These are phyloP conservation scores for Fusarium pininemorale DNA, from an alignment of 2,329 filamentous ascomycete species.

Conservation along the genomic window DNA sequence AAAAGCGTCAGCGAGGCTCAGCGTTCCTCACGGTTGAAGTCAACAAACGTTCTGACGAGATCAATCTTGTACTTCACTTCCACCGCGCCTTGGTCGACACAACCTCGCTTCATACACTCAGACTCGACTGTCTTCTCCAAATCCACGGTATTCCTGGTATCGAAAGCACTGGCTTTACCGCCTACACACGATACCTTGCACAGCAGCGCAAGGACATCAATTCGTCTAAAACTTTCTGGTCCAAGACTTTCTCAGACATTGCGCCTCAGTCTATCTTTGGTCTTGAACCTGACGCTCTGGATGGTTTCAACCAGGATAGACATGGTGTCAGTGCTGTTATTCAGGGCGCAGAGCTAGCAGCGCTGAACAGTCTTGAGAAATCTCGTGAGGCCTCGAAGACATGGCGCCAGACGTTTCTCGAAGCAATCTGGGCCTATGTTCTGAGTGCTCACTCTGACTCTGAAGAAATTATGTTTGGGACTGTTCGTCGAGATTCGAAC, in stretches of 20 bases:
- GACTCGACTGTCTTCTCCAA: neutral
- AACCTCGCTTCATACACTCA: neutral
- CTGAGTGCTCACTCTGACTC: neutral
- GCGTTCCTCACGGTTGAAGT: neutral
- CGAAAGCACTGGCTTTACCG: neutral
- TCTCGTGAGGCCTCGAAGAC: neutral
- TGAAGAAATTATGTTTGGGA: neutral
- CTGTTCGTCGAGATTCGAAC: neutral
- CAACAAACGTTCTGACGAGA: neutral
- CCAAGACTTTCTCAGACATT: neutral
- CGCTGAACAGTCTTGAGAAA: neutral
- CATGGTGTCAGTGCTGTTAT: neutral
- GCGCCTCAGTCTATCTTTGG: neutral
- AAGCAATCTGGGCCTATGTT: neutral
- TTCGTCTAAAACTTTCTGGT: neutral
- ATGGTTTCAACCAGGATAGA: neutral
- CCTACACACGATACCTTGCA: neutral
- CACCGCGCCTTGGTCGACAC: neutral
- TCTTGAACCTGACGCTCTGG: neutral
- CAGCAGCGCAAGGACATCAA: neutral
- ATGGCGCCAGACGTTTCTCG: constrained; percentile 4
- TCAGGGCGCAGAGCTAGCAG: neutral
- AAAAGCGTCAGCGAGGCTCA: neutral
- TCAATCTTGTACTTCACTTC: constrained; percentile 6
- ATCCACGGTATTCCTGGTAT: constrained; percentile 2